A percentile compares a stretch with the other conserved stretches of the same genome.
phyloP scores from a whole-genome alignment of 2,329 filamentous ascomycete species.

The Trichoderma oligosporum region DNA sequence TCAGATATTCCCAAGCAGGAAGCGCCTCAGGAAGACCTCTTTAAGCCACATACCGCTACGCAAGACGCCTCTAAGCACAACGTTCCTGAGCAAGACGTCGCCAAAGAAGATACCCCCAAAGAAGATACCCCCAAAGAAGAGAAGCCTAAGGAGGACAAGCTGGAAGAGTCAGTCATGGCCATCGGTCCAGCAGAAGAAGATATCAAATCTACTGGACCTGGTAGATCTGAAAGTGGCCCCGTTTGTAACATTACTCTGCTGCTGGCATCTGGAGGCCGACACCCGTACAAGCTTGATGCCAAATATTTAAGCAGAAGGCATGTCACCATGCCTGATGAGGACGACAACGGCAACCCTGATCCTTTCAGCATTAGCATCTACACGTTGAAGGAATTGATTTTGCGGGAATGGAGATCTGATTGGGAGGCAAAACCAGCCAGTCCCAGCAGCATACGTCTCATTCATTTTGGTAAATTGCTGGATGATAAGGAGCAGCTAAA shows the following conservation, averaged over 20 bases:
- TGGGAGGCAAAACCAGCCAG: slow-evolving; percentile 86
- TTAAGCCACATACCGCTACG: neutral
- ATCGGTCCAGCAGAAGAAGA: slow-evolving; percentile 45
- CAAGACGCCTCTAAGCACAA: slow-evolving; percentile 18
- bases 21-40: slow-evolving; percentile 26
- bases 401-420: slow-evolving; percentile 87
- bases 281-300: slow-evolving; percentile 86
- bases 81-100: slow-evolving; percentile 20
- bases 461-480: slow-evolving; percentile 85
- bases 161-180: slow-evolving; percentile 37
- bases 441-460: slow-evolving; percentile 84
- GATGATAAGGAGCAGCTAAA: slow-evolving; percentile 83
- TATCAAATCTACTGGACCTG: slow-evolving; percentile 35
- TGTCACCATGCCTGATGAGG: slow-evolving; percentile 67
- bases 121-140: slow-evolving; percentile 19
- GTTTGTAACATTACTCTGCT: slow-evolving; percentile 76
- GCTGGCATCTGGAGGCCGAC: slow-evolving; percentile 73
- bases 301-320: slow-evolving; percentile 79
- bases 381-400: slow-evolving; percentile 88
- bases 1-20: slow-evolving; percentile 1
- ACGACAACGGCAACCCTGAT: slow-evolving; percentile 59
- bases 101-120: slow-evolving; percentile 22
- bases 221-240: slow-evolving; percentile 33
- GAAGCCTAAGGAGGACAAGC: slow-evolving; percentile 19
- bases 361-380: slow-evolving; percentile 90